phyloP scores from a whole-genome alignment of 352 stramenopile species.

The Bremia lactucae region DNA sequence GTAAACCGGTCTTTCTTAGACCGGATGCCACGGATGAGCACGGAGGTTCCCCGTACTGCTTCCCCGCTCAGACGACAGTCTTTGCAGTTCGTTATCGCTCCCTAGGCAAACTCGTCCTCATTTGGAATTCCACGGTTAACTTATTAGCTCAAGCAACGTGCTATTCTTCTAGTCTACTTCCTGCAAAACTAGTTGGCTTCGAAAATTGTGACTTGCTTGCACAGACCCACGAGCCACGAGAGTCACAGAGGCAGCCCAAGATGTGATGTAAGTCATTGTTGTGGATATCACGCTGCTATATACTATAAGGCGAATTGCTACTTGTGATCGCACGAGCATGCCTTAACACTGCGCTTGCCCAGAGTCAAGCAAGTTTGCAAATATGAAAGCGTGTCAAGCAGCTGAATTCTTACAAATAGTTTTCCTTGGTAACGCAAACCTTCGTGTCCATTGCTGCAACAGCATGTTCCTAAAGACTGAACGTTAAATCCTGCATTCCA shows the following conservation, averaged over 20 bases:
- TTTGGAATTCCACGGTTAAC: too few relatives aligned
- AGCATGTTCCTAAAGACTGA: constrained; percentile 40
- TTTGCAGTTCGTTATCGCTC: too few relatives aligned
- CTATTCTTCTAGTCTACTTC: too few relatives aligned
- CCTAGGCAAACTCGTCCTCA: too few relatives aligned
- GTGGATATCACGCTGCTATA: constrained; percentile 44
- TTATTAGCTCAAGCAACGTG: constrained; percentile 74
- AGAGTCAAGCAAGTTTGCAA: too few relatives aligned
- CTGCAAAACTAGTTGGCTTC: constrained; percentile 79
- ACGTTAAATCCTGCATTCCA: constrained; percentile 59
- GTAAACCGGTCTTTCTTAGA: constrained; percentile 13
- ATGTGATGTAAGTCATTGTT: constrained; percentile 64
- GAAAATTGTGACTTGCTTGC: constrained; percentile 63
- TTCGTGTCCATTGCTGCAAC: constrained; percentile 57
- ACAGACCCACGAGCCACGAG: constrained; percentile 63
- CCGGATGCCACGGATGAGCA: too few relatives aligned
- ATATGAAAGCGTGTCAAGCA: background rate
- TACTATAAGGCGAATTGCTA: constrained; percentile 33
- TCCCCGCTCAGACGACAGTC: too few relatives aligned
- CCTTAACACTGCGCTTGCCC: constrained; percentile 63
- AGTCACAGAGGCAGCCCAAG: constrained; percentile 75
- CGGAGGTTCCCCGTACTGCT: too few relatives aligned
- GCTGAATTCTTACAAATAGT: too few relatives aligned
- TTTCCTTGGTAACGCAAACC: constrained; percentile 59
- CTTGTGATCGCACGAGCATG: constrained; percentile 44